Evolutionary conservation across 306 rosid species (phyloP).

Genomic region (Ceratonia siliqua): DNA sequence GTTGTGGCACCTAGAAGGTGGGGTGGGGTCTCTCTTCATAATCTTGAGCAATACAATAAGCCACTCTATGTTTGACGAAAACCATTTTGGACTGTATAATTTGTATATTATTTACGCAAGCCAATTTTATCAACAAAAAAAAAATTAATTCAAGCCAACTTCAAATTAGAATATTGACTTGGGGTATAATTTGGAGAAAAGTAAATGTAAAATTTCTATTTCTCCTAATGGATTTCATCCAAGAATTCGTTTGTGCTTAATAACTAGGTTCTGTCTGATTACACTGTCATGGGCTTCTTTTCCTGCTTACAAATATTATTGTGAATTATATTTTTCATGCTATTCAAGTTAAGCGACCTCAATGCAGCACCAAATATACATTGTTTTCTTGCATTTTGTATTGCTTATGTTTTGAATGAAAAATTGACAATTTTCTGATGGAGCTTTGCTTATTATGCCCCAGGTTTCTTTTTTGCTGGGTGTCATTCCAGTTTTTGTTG

Average conservation of each 20-base stretch:
- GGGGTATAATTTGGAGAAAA: background rate
- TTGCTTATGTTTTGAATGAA: slow-evolving; percentile 9
- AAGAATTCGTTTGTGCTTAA: background rate
- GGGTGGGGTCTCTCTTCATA: background rate
- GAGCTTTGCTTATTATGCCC: slow-evolving; percentile 35
- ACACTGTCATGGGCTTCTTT: slow-evolving; percentile 7
- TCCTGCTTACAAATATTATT: background rate
- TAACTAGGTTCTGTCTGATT: slow-evolving; percentile 13
- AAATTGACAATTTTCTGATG: slow-evolving; percentile 23
- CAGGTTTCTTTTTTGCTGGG: slow-evolving; percentile 95
- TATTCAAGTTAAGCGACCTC: background rate
- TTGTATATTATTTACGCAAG: background rate
- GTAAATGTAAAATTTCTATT: background rate
- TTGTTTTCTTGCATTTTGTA: background rate
- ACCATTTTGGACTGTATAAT: background rate
- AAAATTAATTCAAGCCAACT: no score
- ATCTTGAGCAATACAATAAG: background rate
- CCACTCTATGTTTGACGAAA: background rate
- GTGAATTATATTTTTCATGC: slow-evolving; percentile 3
- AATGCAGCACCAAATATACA: background rate
- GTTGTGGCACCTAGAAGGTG: background rate
- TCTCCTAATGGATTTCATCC: background rate
- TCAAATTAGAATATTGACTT: slow-evolving; percentile 17
- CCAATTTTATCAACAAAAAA: no score
- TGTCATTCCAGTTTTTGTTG: slow-evolving; percentile 77